Conservation (phyloP, 2,329 filamentous ascomycete species). For the Neurospora crassa region DNA sequence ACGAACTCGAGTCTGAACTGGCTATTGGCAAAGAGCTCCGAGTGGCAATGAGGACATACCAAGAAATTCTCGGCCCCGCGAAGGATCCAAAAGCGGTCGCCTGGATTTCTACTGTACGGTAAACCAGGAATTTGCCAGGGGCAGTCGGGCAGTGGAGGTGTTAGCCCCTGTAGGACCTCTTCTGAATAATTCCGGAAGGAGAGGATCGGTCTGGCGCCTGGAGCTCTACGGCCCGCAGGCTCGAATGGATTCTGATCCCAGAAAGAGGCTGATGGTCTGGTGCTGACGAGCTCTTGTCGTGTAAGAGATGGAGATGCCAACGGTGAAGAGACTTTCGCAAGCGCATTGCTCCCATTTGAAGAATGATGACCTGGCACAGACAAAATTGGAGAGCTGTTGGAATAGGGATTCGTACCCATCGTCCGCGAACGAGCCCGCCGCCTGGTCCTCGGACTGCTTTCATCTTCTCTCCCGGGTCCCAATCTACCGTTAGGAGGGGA, state of each 20-base stretch:
- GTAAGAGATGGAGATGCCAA: constrained; percentile 14
- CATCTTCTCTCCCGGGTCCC: constrained; percentile 17
- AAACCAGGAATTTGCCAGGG: constrained; percentile 48
- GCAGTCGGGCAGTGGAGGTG: constrained; percentile 54
- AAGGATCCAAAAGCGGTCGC: constrained; percentile 74
- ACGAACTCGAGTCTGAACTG: constrained; percentile 60
- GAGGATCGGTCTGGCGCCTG: constrained; percentile 31
- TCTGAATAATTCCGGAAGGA: constrained; percentile 47
- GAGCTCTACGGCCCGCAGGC: constrained; percentile 25
- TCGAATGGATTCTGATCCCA: constrained; percentile 41
- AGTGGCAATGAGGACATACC: constrained; percentile 75
- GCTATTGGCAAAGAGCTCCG: constrained; percentile 57
- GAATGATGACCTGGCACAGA: constrained; percentile 14
- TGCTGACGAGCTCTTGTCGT: constrained; percentile 18
- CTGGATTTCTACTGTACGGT: constrained; percentile 34
- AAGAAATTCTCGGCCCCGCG: constrained; percentile 61
- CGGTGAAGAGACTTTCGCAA: constrained; percentile 18
- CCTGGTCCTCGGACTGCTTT: constrained; percentile 1
- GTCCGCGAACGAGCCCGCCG: constrained; percentile 19
- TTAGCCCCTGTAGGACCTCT: constrained; percentile 32
- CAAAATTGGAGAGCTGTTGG: constrained; percentile 13
- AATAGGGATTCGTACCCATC: constrained; percentile 19
- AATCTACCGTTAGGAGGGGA: constrained; percentile 22
- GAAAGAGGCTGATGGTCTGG: constrained; percentile 18
- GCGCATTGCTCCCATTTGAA: constrained; percentile 8